Evolutionary conservation across 176 grass and related monocot genomes (phyloP), one percentile per base, ranked within the genome.

Genomic region (Microstegium vimineum): DNA sequence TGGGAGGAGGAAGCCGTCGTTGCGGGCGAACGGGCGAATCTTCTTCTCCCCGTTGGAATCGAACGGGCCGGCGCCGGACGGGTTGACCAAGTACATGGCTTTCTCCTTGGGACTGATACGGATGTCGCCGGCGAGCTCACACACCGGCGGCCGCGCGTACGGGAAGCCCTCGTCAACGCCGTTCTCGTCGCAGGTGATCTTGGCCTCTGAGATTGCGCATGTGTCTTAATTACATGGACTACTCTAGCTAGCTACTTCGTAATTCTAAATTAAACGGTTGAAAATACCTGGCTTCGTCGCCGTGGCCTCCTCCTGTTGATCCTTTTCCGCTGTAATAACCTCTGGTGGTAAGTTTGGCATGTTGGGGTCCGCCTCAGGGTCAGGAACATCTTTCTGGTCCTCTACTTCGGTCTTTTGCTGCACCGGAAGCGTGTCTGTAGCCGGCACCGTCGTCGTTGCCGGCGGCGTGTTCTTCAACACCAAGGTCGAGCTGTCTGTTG

Each of bases 51-150:
- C 76, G 54, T 70, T 85, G 31, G 26, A 82, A 42, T 91, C 74
- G 22, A 94, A 89, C 23, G 66, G 81, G 3, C 82, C 86, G 6
- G 57, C 77, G 41, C 73, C 74, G 0, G 94, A 42, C 4, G 94
- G 71, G 31, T 90, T 89, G 0, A 97, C 46, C 9, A 92, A 87
- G 78, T 83, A 86, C 41, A 92, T 82, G 16, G 87, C 82, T 47
- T 86, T 91, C 20, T 90, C 45, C 83, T 74, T 76, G 26, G 92
- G 82, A 8, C 62, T 88, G 47, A 94, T 77, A 26, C 94, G 75
- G 69, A 97, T 79, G 10, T 97, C 94, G 15, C 94, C 94, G 28
- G 86, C 67, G 76, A 97, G 87, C 71, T 94, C 92, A 38, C 94
- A 97, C 3, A 90, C 85, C 2, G 59, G 64, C 4, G 92, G 90